These are phyloP conservation scores for Malassezia psittaci DNA, from an alignment of 1,284 basidiomycete genomes.

Conservation along the genomic window DNA sequence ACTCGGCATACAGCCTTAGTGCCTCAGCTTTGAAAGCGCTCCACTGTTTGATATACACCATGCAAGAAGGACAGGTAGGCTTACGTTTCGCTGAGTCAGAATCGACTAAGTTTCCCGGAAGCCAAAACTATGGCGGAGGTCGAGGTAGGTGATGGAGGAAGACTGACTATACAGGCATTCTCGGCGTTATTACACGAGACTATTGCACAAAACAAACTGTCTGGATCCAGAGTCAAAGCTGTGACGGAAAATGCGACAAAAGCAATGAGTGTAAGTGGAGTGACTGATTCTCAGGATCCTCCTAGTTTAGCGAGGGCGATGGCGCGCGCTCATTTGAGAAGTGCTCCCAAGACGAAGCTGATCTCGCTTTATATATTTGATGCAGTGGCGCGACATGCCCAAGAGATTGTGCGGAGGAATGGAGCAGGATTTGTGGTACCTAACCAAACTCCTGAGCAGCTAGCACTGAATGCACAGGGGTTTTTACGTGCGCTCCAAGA, in stretches of 20 bases:
- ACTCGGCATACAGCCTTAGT: conserved; percentile 3
- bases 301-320: conserved; percentile 11
- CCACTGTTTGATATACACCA: conserved; percentile 19
- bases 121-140: conserved; percentile 3
- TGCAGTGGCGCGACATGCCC: conserved; percentile 25
- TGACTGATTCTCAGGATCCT: conserved; percentile 1
- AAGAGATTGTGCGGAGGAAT: conserved; percentile 21
- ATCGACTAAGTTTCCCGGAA: background rate
- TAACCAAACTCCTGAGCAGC: conserved; percentile 7
- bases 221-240: conserved; percentile 20
- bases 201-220: conserved; percentile 27
- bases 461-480: conserved; percentile 15
- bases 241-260: conserved; percentile 16
- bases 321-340: conserved; percentile 18
- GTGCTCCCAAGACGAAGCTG: conserved; percentile 19
- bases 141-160: conserved; percentile 7
- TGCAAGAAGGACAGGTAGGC: background rate
- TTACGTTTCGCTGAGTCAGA: conserved; percentile 8
- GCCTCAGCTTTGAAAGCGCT: conserved; percentile 14
- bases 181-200: conserved; percentile 18
- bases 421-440: conserved; percentile 16
- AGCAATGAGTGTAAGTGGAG: conserved; percentile 17
- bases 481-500: conserved; percentile 18
- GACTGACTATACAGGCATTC: conserved; percentile 8
- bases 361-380: conserved; percentile 32